Evolutionary conservation across 371 early-diverging fungal genomes (phyloP).

Genomic region (Mycotypha africana): DNA sequence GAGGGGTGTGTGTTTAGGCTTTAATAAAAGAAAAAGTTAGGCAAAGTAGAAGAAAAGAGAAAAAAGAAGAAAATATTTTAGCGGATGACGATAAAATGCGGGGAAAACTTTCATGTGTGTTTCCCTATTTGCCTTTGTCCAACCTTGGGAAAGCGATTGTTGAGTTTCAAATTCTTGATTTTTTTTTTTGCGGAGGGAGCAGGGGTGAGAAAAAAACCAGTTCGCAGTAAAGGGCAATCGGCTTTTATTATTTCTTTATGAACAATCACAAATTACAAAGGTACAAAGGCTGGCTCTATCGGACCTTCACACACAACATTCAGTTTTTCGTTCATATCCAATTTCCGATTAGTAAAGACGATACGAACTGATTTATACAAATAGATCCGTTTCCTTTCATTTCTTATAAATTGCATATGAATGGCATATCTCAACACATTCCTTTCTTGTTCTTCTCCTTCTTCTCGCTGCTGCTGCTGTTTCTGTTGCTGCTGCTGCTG

Average conservation of each 20-base stretch:
- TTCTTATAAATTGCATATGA: conserved; percentile 67
- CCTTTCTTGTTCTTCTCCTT: background rate
- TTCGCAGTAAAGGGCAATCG: too few species aligned
- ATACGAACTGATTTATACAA: conserved; percentile 69
- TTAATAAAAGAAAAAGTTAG: conserved; percentile 1
- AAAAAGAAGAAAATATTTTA: background rate
- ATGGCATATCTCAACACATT: conserved; percentile 62
- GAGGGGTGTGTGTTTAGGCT: conserved; percentile 3
- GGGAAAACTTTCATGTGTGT: too few species aligned
- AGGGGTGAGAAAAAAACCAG: too few species aligned
- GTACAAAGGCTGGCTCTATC: conserved; percentile 31
- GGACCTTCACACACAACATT: conserved; percentile 63
- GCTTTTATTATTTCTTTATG: too few species aligned
- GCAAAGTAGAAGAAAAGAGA: background rate
- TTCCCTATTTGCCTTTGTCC: too few species aligned
- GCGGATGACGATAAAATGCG: background rate
- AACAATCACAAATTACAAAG: too few species aligned
- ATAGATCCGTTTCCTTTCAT: conserved; percentile 51
- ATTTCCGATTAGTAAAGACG: conserved; percentile 67
- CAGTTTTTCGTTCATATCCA: conserved; percentile 56
- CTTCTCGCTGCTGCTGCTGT: too few species aligned
- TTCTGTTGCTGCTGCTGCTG: too few species aligned
- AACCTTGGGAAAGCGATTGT: background rate
- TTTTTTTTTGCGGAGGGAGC: background rate
- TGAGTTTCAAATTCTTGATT: background rate